These are phyloP conservation scores for Tolypocladium cylindrosporum DNA, from an alignment of 2,329 filamentous ascomycete genomes.

Conservation along the genomic window DNA sequence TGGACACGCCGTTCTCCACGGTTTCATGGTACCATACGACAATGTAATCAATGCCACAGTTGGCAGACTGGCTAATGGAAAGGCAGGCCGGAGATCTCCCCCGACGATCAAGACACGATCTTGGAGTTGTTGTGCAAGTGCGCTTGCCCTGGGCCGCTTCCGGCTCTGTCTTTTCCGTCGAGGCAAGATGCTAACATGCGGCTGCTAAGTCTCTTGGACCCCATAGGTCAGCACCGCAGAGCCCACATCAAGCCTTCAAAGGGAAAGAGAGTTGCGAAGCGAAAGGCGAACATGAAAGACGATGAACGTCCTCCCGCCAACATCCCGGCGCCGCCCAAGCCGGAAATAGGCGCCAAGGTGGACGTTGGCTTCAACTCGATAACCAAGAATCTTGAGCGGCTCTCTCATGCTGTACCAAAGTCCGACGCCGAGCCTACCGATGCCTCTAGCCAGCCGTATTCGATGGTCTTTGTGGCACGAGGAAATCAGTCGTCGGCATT, in stretches of 20 bases:
- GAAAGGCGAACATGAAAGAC: conserved; percentile 23
- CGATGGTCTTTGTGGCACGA: conserved; percentile 47
- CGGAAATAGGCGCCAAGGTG: conserved; percentile 45
- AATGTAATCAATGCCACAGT: neutral
- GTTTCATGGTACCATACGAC: conserved; percentile 43
- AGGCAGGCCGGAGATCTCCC: conserved; percentile 48
- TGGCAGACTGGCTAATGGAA: neutral
- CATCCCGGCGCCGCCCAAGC: conserved; percentile 17
- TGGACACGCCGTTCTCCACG: conserved; percentile 55
- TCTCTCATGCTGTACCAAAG: conserved; percentile 13
- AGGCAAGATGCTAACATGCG: neutral
- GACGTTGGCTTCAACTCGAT: conserved; percentile 57
- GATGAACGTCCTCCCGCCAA: neutral
- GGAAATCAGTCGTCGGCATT: conserved; percentile 48
- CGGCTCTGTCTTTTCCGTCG: neutral
- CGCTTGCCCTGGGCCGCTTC: conserved; percentile 4
- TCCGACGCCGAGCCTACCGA: neutral
- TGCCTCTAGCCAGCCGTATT: conserved; percentile 22
- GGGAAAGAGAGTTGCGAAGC: conserved; percentile 46
- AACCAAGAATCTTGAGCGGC: conserved; percentile 45
- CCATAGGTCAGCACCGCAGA: conserved; percentile 52
- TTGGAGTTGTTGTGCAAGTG: conserved; percentile 60
- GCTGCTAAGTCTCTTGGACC: conserved; percentile 44
- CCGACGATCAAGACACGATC: conserved; percentile 51
- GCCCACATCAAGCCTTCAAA: conserved; percentile 45